Base-by-base conservation (phyloP, 169 alveolate genomes). In the Plasmodium gaboni region DNA sequence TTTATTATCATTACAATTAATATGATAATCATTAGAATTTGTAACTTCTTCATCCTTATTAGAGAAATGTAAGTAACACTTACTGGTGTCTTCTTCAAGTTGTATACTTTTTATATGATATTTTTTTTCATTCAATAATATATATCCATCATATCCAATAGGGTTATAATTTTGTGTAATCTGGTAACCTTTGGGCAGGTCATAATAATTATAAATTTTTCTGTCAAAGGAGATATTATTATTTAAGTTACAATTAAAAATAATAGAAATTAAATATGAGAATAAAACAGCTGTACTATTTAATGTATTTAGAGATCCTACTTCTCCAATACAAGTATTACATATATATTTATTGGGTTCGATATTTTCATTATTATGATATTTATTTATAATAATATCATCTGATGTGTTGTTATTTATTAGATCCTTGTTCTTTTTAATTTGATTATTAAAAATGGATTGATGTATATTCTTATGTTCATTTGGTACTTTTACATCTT, bases 11-110 rank as follows among this genome's bases (percentile, higher is more conserved):
- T 6, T 60, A 13, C 4, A 12, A 28, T 17, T 61, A 60, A 48
- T 28, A 28, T 74, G 61, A 32, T 46, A 26, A 24, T 32, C 38
- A 59, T 10, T 48, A 2, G 1, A 9, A n/a, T 19, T n/a, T 48
- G 7, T 9, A n/a, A 24, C 61, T 17, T 32, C 32, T 24, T 2
- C 80, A 32, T 44, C 38, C 10, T 28, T 32, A 9, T 24, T 67
- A 69, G 5, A 32, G 13, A 50, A 1, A 55, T 55, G 67, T 8
- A 83, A 7, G 38, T 44, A 68, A 68, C 91, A 87, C 19, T 92
- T 92, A 50, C 95, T 95, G 7, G 96, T 94, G 67, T 94, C 96
- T 80, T 94, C 96, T 65, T 94, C 96, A 57, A 94, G 64, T 60
- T 94, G 93, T 8, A 94, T 87, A 22, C 93, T 92, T 53, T 57